Evolutionary conservation across 192 early-diverging fungal genomes (phyloP), one percentile per base, ranked within the genome.

Genomic region (Linnemannia zychae): DNA sequence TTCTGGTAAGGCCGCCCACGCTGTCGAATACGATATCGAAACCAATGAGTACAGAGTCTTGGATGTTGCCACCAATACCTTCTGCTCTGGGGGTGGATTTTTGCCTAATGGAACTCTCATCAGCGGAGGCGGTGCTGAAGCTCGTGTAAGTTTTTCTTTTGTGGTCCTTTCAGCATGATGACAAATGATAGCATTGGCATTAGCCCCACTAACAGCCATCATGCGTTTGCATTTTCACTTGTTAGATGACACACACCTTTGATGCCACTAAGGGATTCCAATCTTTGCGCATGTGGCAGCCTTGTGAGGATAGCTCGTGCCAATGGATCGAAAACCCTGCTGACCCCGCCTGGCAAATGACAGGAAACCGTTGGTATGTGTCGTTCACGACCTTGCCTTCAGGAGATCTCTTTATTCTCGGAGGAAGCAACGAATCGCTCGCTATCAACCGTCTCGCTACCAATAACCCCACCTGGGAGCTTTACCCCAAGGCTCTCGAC

Each of bases 81-180:
- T 92, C 75, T 92, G 91, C 74, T 91, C 91, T 13, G 91, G 88
- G 24, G 91, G 91, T 40, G 87, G 90, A n/a, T 92, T 90, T 74
- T 77, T 92, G 15, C 82, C 65, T 20, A 92, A 92, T 46, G 90
- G 91, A 22, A 92, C 90, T 20, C 74, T 92, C 28, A 87, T 91
- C 72, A 89, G 89, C 67, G 88, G 86, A n/a, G 91, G 90, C 9
- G 91, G 91, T 31, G 91, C 88, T 16, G 77, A 89, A 52, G 28
- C 63, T 66, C 71, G 75, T 17, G 66, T 75, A 74, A 67, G 66
- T 38, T n/a, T 15, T 28, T 31, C 15, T 15, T 57, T 7, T 15
- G 24, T 28, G 13, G 13, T 15, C n/a, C n/a, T 28, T 20, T 57
- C 57, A 13, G 31, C n/a, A 63, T 63, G 52, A 57, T 57, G 52